These are phyloP conservation scores for Caloboletus inedulis DNA, from an alignment of 1,284 basidiomycete genomes.

Conservation along the genomic window DNA sequence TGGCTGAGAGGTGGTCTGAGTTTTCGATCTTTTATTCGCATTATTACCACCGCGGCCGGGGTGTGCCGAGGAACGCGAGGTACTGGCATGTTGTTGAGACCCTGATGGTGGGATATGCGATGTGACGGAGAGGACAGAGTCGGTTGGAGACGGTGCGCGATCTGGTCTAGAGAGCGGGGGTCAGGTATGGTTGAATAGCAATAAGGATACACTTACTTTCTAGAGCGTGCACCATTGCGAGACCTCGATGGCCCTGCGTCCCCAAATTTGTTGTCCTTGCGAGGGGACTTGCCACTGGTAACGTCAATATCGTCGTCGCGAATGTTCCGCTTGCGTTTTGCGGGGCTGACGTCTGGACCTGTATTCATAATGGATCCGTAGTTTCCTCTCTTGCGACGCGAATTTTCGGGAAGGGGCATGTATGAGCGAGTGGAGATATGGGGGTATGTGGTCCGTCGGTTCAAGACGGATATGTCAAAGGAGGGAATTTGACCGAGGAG, in stretches of 20 bases:
- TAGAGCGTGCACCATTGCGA: constrained; percentile 50
- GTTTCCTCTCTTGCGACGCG: constrained; percentile 51
- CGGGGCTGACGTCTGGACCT: constrained; percentile 48
- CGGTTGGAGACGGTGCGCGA: constrained; percentile 65
- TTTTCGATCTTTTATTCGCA: constrained; percentile 38
- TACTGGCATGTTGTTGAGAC: constrained; percentile 27
- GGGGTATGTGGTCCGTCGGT: constrained; percentile 67
- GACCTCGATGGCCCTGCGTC: constrained; percentile 39
- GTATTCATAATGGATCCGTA: constrained; percentile 49
- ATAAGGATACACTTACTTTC: constrained; percentile 48
- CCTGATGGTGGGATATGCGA: constrained; percentile 46
- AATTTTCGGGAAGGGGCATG: constrained; percentile 60
- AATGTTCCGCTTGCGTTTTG: constrained; percentile 55
- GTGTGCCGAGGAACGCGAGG: constrained; percentile 33
- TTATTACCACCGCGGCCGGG: constrained; percentile 33
- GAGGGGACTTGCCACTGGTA: constrained; percentile 38
- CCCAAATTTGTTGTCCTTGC: constrained; percentile 45
- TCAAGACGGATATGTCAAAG: constrained; percentile 58
- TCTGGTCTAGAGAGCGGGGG: constrained; percentile 42
- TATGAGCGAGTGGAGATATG: constrained; percentile 66
- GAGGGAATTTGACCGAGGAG: constrained; percentile 66
- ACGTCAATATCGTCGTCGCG: constrained; percentile 61
- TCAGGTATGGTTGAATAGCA: constrained; percentile 10
- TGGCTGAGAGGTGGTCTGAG: constrained; percentile 24
- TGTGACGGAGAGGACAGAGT: constrained; percentile 65